Base-by-base conservation (phyloP, 805 yeast species). In the Torulaspora gathmanii region DNA sequence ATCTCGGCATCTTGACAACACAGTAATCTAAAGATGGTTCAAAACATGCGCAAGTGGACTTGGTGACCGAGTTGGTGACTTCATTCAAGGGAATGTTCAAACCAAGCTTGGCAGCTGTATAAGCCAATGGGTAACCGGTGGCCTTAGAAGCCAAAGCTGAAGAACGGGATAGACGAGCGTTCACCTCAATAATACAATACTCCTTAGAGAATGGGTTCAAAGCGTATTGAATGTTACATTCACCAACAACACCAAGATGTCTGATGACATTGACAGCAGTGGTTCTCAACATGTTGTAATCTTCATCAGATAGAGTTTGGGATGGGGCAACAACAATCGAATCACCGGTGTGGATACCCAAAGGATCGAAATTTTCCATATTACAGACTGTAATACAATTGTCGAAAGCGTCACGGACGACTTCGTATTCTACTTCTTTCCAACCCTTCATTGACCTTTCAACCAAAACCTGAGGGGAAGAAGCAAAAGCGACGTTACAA, bases 131-230 rank as follows among this genome's bases (percentile, higher is more conserved):
- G 65, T 91, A 91, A 58, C 98, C 99, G 37, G 99, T 91, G 30
- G 99, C 99, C 74, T 91, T 91, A 19, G 98, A 91, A 38, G 99
- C 99, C 60, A 91, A 77, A 46, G 99, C 99, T n/a, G 98, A 93
- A 38, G 99, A 91, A 69, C 99, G 83, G 26, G 97, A 90, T 59
- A 91, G 77, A 74, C 99, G 85, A 41, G 99, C 99, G 66, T 91
- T 91, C 55, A 91, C 99, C 74, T 91, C 99, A 68, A 91, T 91
- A 57, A 91, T 88, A 72, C 99, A 85, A 73, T 91, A 91, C 63
- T 93, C 98, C 69, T 86, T 83, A 49, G 95, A 83, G 70, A 82
- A 78, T 49, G 99, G 98, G 64, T 91, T 86, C 65, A 91, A 77
- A 42, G 98, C 97, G 64, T 91, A 91, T 70, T 91, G 99, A 61